These are phyloP conservation scores for Teunomyces tritomae DNA, from an alignment of 805 yeast genomes.

Conservation along the genomic window DNA sequence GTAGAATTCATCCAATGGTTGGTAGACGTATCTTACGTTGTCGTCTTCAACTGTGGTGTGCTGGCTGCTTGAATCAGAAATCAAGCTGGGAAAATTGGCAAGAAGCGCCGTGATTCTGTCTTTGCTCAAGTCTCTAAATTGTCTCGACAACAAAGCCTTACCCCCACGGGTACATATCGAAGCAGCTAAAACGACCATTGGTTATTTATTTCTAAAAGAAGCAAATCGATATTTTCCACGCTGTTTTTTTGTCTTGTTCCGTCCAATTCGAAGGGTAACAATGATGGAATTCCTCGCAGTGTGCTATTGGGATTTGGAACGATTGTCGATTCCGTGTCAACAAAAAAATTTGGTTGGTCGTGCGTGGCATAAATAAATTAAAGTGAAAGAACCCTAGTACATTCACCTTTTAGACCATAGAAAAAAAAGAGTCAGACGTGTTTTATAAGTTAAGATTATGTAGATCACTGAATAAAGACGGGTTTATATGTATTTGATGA, in stretches of 20 bases:
- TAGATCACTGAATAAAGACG: too few species aligned
- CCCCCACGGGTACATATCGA: constrained; percentile 93
- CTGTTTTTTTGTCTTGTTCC: not conserved
- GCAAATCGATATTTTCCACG: too few species aligned
- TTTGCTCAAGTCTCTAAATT: constrained; percentile 78
- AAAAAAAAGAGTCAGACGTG: not conserved
- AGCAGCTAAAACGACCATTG: constrained; percentile 84
- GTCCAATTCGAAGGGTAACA: not conserved
- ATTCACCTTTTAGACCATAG: not conserved
- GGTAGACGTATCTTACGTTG: constrained; percentile 88
- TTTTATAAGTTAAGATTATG: not conserved
- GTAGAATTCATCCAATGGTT: constrained; percentile 91
- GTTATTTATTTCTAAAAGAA: not conserved
- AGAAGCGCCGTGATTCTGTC: constrained; percentile 84
- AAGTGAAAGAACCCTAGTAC: not conserved
- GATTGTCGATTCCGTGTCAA: constrained; percentile 15
- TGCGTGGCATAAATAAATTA: not conserved
- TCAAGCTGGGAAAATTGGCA: constrained; percentile 79
- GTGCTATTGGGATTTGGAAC: not conserved
- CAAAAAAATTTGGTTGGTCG: constrained; percentile 10
- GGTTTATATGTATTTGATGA: too few species aligned
- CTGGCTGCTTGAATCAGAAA: constrained; percentile 67
- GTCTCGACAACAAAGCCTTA: constrained; percentile 87
- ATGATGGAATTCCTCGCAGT: constrained; percentile 1
- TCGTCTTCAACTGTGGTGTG: constrained; percentile 95